Evolutionary conservation across 257 asterid genomes (phyloP), one percentile per base, ranked within the genome.

Genomic region (Galeopsis tetrahit): DNA sequence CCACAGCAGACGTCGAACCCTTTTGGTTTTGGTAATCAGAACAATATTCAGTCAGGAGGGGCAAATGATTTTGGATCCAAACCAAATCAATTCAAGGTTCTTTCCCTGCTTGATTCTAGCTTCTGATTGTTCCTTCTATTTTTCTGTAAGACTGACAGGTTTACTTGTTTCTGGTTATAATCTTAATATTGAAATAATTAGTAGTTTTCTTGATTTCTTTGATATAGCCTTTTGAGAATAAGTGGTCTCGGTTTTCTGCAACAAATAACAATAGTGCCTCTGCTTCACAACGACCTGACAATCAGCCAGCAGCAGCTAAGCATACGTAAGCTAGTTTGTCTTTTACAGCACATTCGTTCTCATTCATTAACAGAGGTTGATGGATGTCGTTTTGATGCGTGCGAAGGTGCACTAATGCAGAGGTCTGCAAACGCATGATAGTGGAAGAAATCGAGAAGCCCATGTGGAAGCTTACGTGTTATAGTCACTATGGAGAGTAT

Each of bases 361-460:
- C 68, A 34, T 57, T 65, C 66, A 9, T 10, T 6, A 56, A 35
- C 63, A 7, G 62, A 60, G 77, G 56, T 57, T 78, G 63, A 70
- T 66, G 74, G 11, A 34, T 79, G 49, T 49, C 9, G 38, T 78
- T 77, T 82, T 46, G 62, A 72, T 87, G 74, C 55, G 44, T 81
- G 66, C 48, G 75, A 56, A 94, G 99, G 85, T 94, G 99, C 88
- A 84, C 91, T 21, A 91, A 94, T 79, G 75, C 97, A 14, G 95
- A 85, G 80, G 73, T 88, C 59, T 94, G 99, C 89, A 91, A 80
- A 84, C 87, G 82, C 36, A 44, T 81, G 42, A 85, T 89, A 33
- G 59, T 78, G 74, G 99, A 86, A 70, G 97, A 88, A 72, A 81
- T 84, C 66, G 99, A 94, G 90, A 91, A 79, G 70, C 98, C 97